Evolutionary conservation across 495 filamentous ascomycete genomes (phyloP), one percentile per base, ranked within the genome.

Genomic region (Tuber aestivum): DNA sequence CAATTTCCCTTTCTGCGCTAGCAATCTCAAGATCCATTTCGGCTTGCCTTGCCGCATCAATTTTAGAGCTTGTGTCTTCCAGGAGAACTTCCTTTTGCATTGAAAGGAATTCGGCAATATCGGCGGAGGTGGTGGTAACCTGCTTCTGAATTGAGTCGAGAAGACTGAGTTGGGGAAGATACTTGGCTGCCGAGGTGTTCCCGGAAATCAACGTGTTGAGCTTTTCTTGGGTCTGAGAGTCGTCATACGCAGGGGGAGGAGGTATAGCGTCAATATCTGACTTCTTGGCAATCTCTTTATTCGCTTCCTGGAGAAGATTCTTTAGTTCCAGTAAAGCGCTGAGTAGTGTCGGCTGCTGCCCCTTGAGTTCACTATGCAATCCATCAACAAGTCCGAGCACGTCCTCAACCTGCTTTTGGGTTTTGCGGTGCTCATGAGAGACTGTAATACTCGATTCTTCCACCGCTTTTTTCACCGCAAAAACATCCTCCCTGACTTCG

Each of bases 131-230:
- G 69, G 90, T 86, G 83, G 92, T 90, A 68, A 99, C 94, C 77
- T 97, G 91, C 80, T 91, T 87, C 82, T 97, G 94, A 78, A 98
- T 95, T 81, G 94, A 89, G 79, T 97, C 93, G 14, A 99, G 88
- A 71, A 93, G 92, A 76, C 91, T 91, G 7, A 92, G 85, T 71
- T 91, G 90, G 6, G 87, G 84, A 74, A 89, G 87, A 4, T 88
- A 85, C 77, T 89, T 88, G 74, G 86, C 86, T 23, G 89, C 86
- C 69, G 81, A 83, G 1, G 87, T 83, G 72, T 91, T 89, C 77
- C 93, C 90, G 35, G 89, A 88, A 40, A 97, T 86, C 12, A 99
- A 87, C 77, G 88, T 90, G 83, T 99, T 91, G n/a, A 99, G 87
- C 85, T 97, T 97, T 72, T 90, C 89, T 45, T 94, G 92, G 5